phyloP scores from a whole-genome alignment of 306 rosid species.

The Chamaecrista fasciculata region DNA sequence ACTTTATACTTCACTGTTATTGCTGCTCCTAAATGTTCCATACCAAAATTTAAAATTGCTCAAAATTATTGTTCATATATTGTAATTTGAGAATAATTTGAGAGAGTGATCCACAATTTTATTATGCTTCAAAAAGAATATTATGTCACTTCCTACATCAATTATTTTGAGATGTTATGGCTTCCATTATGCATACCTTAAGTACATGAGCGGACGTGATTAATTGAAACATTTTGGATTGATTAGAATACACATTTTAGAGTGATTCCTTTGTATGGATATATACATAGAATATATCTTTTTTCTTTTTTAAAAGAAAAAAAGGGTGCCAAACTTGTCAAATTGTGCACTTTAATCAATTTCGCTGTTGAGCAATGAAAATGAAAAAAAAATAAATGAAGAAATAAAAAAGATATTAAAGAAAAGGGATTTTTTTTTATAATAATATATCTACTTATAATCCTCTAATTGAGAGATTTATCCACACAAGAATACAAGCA shows the following conservation, averaged over 20 bases:
- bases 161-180: constrained; percentile 14
- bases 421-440: not conserved
- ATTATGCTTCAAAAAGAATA: constrained; percentile 27
- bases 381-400: constrained; percentile 1
- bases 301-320: too few species aligned
- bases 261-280: not conserved
- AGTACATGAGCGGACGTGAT: not conserved
- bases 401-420: not conserved
- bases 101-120: constrained; percentile 2
- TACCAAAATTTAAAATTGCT: constrained; percentile 6
- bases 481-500: not conserved
- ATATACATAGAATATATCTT: too few species aligned
- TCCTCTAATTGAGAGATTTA: not conserved
- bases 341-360: constrained; percentile 6
- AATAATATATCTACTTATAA: not conserved
- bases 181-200: not conserved
- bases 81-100: constrained; percentile 28
- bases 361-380: not conserved
- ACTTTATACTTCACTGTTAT: constrained; percentile 42
- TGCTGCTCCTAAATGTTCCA: constrained; percentile 31
- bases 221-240: not conserved
- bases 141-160: constrained; percentile 42
- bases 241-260: not conserved
- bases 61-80: constrained; percentile 6
- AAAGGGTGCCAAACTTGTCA: not conserved